These are phyloP conservation scores for Fonsecaea erecta DNA, from an alignment of 2,329 filamentous ascomycete species.

Conservation along the genomic window DNA sequence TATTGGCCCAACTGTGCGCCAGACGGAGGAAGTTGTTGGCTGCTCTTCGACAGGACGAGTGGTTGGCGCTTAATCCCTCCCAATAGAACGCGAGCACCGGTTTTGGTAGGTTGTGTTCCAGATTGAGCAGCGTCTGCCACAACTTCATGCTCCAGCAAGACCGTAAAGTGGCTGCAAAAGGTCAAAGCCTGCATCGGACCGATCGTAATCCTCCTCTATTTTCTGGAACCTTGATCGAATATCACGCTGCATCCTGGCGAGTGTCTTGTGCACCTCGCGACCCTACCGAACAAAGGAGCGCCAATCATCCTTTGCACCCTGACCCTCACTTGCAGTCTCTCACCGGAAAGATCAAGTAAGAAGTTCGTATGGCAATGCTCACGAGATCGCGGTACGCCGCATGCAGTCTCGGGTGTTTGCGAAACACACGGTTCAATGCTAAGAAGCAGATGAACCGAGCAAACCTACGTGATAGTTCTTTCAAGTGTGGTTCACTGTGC, in stretches of 20 bases:
- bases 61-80: not conserved
- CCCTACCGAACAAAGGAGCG: not conserved
- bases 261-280: not conserved
- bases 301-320: not conserved
- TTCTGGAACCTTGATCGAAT: not conserved
- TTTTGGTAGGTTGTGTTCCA: conserved; percentile 16
- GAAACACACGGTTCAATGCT: not conserved
- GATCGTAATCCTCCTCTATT: not conserved
- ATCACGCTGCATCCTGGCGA: not conserved
- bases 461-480: conserved; percentile 1
- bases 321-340: not conserved
- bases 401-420: not conserved
- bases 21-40: not conserved
- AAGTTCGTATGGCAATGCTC: not conserved
- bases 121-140: not conserved
- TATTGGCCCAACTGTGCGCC: no score
- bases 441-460: not conserved
- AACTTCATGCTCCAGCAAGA: conserved; percentile 26
- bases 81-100: not conserved
- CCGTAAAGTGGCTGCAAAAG: conserved; percentile 31
- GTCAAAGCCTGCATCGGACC: conserved; percentile 4
- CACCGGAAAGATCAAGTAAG: not conserved
- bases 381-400: conserved; percentile 8
- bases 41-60: not conserved
- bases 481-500: not conserved